These are phyloP conservation scores for Aotearoamyces nothofagi DNA, from an alignment of 2,329 filamentous ascomycete species.

Conservation along the genomic window DNA sequence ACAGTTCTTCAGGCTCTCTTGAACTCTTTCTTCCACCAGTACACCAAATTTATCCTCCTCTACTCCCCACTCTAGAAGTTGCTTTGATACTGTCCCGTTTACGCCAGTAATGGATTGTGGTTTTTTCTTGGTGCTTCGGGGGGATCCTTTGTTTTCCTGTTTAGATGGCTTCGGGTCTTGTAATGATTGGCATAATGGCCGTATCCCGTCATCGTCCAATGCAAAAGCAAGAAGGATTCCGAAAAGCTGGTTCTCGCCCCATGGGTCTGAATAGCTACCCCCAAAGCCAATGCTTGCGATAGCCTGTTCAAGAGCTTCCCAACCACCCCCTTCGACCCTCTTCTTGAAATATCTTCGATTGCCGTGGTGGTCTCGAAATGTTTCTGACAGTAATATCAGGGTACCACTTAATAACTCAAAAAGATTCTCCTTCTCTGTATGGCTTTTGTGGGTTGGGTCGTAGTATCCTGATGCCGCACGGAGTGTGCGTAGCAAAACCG, in stretches of 20 bases:
- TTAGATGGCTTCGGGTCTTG: neutral
- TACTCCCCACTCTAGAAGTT: neutral
- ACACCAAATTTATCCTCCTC: conserved; percentile 8
- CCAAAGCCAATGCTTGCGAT: conserved; percentile 53
- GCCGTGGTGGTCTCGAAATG: conserved; percentile 61
- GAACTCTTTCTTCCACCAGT: conserved; percentile 17
- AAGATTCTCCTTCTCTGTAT: conserved; percentile 46
- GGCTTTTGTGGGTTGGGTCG: conserved; percentile 44
- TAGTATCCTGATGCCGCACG: conserved; percentile 63
- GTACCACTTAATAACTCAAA: conserved; percentile 57
- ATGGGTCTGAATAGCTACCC: conserved; percentile 49
- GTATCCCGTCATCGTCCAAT: conserved; percentile 61
- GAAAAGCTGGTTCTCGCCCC: conserved; percentile 60
- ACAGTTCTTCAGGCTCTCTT: conserved; percentile 32
- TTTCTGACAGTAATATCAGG: conserved; percentile 52
- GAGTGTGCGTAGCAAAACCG: conserved; percentile 53
- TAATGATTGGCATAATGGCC: conserved; percentile 30
- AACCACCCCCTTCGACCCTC: conserved; percentile 62
- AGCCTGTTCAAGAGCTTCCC: conserved; percentile 59
- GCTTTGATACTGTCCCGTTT: neutral
- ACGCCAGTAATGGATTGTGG: neutral
- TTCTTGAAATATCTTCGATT: conserved; percentile 80
- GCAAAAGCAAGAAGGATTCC: conserved; percentile 71
- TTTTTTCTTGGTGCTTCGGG: neutral
- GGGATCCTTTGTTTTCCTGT: neutral